A percentile compares a stretch with the other conserved stretches of the same genome.
These are phyloP conservation scores for Candida verbasci DNA, from an alignment of 805 yeast genomes.

Conservation along the genomic window DNA sequence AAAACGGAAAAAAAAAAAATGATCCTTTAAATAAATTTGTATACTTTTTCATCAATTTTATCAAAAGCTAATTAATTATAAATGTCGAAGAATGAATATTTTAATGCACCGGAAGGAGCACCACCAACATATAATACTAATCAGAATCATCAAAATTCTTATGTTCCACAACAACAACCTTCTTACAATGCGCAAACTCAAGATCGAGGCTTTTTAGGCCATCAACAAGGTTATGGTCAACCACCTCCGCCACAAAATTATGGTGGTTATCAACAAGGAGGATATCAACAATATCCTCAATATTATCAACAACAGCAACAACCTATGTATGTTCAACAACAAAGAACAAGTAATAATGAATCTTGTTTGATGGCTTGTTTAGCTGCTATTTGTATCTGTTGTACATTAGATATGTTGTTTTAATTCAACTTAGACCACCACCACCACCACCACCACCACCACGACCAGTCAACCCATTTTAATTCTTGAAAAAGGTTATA, in stretches of 20 bases:
- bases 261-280: slow-evolving; percentile 16
- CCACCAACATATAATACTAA: slow-evolving; percentile 23
- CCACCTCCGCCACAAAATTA: slow-evolving; percentile 19
- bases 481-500: too few species aligned
- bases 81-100: slow-evolving; percentile 13
- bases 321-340: slow-evolving; percentile 44
- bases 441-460: too few species aligned
- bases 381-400: slow-evolving; percentile 40
- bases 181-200: slow-evolving; percentile 12
- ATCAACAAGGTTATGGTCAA: slow-evolving; percentile 10
- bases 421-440: slow-evolving; percentile 6
- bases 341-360: slow-evolving; percentile 18
- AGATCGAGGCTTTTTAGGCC: slow-evolving; percentile 18
- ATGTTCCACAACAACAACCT: slow-evolving; percentile 22
- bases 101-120: slow-evolving; percentile 23
- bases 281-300: slow-evolving; percentile 14
- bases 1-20: too few species aligned
- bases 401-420: slow-evolving; percentile 29
- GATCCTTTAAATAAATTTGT: too few species aligned
- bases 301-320: slow-evolving; percentile 38
- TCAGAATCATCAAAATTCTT: slow-evolving; percentile 11
- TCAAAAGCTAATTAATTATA: neutral
- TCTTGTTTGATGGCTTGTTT: slow-evolving; percentile 39
- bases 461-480: too few species aligned
- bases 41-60: neutral